phyloP scores from a whole-genome alignment of 495 filamentous ascomycete species.

The Penicillium parvum region DNA sequence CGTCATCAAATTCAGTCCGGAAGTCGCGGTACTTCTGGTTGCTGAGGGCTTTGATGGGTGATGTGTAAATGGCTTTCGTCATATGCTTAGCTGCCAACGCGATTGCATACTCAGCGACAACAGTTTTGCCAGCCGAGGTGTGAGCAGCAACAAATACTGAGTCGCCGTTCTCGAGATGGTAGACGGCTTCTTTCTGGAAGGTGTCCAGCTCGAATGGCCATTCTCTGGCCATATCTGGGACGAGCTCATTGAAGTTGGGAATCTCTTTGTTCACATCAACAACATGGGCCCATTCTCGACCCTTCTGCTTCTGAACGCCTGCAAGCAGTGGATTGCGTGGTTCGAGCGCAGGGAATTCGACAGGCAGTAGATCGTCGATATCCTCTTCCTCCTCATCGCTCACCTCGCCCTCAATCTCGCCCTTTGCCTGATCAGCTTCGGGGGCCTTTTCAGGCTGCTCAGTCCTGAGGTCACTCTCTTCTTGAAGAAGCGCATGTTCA shows the following conservation, averaged over 20 bases:
- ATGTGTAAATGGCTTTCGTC: conserved; percentile 99
- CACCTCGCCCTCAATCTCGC: conserved; percentile 49
- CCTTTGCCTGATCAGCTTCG: conserved; percentile 38
- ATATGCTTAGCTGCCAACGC: conserved; percentile 93
- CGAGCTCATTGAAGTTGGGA: conserved; percentile 83
- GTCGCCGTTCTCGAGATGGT: conserved; percentile 93
- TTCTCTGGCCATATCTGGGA: conserved; percentile 91
- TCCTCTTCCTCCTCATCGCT: conserved; percentile 63
- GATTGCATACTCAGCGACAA: conserved; percentile 97
- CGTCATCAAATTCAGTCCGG: conserved; percentile 80
- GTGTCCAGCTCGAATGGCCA: conserved; percentile 98
- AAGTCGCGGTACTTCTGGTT: conserved; percentile 99
- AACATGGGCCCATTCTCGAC: conserved; percentile 95
- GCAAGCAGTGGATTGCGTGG: conserved; percentile 73
- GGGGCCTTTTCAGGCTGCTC: conserved; percentile 28
- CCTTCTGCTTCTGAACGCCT: conserved; percentile 65
- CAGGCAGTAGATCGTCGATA: conserved; percentile 83
- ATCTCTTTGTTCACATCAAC: conserved; percentile 91
- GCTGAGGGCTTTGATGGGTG: conserved; percentile 95
- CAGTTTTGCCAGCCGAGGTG: conserved; percentile 96
- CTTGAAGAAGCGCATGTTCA: conserved; percentile 67
- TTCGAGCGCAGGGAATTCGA: conserved; percentile 90
- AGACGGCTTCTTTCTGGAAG: conserved; percentile 97
- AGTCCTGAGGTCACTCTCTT: conserved; percentile 44
- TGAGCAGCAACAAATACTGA: conserved; percentile 99